phyloP scores from a whole-genome alignment of 129 eudicot species.

The Escallonia herrerae region DNA sequence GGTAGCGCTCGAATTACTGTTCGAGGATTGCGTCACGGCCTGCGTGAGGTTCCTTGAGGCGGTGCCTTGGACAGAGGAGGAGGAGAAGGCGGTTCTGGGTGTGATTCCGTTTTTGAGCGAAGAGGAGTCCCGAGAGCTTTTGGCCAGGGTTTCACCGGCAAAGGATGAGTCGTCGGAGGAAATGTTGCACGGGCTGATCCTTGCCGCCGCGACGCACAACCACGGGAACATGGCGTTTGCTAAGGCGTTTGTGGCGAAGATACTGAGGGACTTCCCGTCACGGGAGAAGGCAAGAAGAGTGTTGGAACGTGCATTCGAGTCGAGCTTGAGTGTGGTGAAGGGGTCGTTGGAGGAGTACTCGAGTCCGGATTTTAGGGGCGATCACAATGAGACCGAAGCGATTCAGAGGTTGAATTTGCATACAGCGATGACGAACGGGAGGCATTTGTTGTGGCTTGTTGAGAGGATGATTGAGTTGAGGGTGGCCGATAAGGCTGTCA shows the following conservation, averaged over 20 bases:
- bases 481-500: slow-evolving; percentile 81
- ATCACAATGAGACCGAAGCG: slow-evolving; percentile 73
- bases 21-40: slow-evolving; percentile 70
- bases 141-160: slow-evolving; percentile 62
- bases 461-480: slow-evolving; percentile 95
- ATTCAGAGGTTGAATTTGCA: slow-evolving; percentile 90
- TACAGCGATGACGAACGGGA: slow-evolving; percentile 70
- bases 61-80: slow-evolving; percentile 92
- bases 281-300: slow-evolving; percentile 67
- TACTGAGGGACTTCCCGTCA: slow-evolving; percentile 71
- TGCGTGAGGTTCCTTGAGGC: slow-evolving; percentile 75
- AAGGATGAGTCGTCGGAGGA: slow-evolving; percentile 44
- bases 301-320: slow-evolving; percentile 61
- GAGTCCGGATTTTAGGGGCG: slow-evolving; percentile 85
- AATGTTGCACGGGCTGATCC: slow-evolving; percentile 67
- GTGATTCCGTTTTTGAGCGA: slow-evolving; percentile 50
- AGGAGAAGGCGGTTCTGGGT: slow-evolving; percentile 46
- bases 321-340: slow-evolving; percentile 64
- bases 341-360: slow-evolving; percentile 79
- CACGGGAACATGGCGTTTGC: slow-evolving; percentile 79
- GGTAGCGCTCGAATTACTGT: slow-evolving; percentile 63
- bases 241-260: slow-evolving; percentile 84
- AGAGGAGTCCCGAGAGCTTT: slow-evolving; percentile 56
- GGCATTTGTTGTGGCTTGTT: slow-evolving; percentile 85
- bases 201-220: slow-evolving; percentile 49